phyloP scores from a whole-genome alignment of 2,329 filamentous ascomycete species.

The Cadophora luteo-olivacea region DNA sequence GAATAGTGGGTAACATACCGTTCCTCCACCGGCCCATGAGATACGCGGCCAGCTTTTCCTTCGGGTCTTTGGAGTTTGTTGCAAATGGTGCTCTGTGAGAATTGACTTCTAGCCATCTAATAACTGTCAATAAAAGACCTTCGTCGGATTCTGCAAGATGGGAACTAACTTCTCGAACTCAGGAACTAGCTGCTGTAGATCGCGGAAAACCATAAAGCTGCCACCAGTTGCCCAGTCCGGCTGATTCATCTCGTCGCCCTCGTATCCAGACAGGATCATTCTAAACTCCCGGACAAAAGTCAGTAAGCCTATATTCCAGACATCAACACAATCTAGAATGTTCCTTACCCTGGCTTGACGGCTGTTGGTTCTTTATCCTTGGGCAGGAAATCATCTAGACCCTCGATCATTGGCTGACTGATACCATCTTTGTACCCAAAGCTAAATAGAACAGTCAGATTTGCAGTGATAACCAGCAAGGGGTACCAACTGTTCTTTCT shows the following conservation, averaged over 20 bases:
- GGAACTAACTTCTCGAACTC: neutral
- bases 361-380: neutral
- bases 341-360: neutral
- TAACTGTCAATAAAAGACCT: neutral
- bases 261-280: neutral
- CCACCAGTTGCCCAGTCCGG: neutral
- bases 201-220: neutral
- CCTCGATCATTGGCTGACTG: neutral
- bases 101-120: neutral
- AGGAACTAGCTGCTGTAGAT: neutral
- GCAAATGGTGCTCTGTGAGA: neutral
- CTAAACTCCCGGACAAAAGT: neutral
- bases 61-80: neutral
- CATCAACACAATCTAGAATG: neutral
- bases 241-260: neutral
- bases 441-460: neutral
- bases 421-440: neutral
- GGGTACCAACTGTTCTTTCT: neutral
- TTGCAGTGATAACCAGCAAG: neutral
- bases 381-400: neutral
- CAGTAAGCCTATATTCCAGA: neutral
- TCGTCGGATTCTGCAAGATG: neutral
- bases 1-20: neutral
- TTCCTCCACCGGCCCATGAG: neutral
- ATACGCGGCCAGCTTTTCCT: neutral